Conservation (phyloP, 257 asterid species). For the Leonotis leonurus region DNA sequence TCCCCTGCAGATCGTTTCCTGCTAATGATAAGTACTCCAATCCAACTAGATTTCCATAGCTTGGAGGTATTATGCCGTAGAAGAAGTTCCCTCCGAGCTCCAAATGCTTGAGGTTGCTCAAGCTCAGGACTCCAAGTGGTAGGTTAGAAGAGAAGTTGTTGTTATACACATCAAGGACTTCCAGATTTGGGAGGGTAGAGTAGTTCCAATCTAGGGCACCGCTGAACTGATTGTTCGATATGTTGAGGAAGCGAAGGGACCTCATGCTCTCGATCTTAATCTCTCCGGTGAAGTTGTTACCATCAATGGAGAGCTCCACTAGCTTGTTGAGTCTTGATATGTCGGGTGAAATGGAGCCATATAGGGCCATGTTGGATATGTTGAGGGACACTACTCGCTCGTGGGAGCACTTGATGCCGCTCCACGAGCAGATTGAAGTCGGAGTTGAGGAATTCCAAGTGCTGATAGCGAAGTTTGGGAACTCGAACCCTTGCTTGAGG, state of each 20-base stretch:
- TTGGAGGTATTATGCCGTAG: slow-evolving; percentile 50
- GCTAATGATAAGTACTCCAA: slow-evolving; percentile 71
- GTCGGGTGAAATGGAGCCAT: slow-evolving; percentile 62
- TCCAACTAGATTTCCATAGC: slow-evolving; percentile 45
- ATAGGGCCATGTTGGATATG: slow-evolving; percentile 63
- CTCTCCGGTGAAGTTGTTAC: slow-evolving; percentile 94
- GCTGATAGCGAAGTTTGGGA: slow-evolving; percentile 25
- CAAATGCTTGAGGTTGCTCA: slow-evolving; percentile 59
- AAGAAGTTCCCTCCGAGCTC: slow-evolving; percentile 88
- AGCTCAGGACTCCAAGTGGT: slow-evolving; percentile 47
- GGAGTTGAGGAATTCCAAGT: slow-evolving; percentile 59
- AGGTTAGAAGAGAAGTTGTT: slow-evolving; percentile 69
- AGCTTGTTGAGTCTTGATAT: slow-evolving; percentile 56
- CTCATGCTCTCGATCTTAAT: slow-evolving; percentile 56
- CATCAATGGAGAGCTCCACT: slow-evolving; percentile 64
- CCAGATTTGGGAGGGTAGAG: slow-evolving; percentile 45
- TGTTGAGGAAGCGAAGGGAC: slow-evolving; percentile 53
- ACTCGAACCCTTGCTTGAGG: slow-evolving; percentile 45
- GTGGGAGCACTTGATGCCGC: slow-evolving; percentile 55
- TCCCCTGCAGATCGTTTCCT: slow-evolving; percentile 76
- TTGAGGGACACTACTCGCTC: slow-evolving; percentile 53
- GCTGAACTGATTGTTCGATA: slow-evolving; percentile 61
- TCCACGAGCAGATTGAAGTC: slow-evolving; percentile 67
- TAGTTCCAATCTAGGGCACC: slow-evolving; percentile 76
- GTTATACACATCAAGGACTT: slow-evolving; percentile 74